phyloP scores from a whole-genome alignment of 345 rosid genomes.

The Salix caprea region DNA sequence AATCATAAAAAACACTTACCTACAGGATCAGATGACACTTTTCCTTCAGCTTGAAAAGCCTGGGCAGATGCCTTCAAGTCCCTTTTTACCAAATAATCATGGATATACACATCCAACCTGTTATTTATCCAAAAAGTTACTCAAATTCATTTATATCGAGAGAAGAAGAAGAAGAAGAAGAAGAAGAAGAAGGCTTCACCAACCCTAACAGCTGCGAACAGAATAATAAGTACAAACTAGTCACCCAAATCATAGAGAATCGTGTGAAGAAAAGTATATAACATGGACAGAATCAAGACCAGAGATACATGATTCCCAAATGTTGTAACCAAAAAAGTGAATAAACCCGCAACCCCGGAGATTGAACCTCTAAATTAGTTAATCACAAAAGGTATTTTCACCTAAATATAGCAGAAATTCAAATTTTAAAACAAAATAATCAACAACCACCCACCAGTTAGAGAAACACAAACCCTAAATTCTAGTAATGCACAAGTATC shows the following conservation, averaged over 20 bases:
- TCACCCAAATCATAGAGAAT: constrained; percentile 14
- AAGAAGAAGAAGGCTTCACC: background rate
- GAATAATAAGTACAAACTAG: background rate
- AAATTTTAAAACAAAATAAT: background rate
- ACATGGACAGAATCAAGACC: constrained; percentile 14
- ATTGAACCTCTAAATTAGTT: background rate
- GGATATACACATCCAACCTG: constrained; percentile 98
- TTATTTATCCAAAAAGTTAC: constrained; percentile 5
- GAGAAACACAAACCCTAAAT: constrained; percentile 38
- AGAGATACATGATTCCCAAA: constrained; percentile 3
- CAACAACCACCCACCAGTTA: constrained; percentile 1
- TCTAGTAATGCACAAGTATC: background rate
- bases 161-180: background rate
- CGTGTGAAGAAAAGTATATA: constrained; percentile 6
- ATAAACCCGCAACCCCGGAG: background rate
- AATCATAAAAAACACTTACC: constrained; percentile 39
- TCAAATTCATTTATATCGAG: background rate
- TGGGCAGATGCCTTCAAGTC: constrained; percentile 95
- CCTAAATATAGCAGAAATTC: background rate
- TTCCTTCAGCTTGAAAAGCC: constrained; percentile 97
- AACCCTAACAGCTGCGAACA: constrained; percentile 1
- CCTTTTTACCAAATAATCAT: constrained; percentile 91
- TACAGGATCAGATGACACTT: constrained; percentile 96
- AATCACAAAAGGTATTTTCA: background rate
- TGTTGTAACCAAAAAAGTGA: background rate